Base-by-base conservation (phyloP, 192 early-diverging fungal species). In the Podila epicladia region DNA sequence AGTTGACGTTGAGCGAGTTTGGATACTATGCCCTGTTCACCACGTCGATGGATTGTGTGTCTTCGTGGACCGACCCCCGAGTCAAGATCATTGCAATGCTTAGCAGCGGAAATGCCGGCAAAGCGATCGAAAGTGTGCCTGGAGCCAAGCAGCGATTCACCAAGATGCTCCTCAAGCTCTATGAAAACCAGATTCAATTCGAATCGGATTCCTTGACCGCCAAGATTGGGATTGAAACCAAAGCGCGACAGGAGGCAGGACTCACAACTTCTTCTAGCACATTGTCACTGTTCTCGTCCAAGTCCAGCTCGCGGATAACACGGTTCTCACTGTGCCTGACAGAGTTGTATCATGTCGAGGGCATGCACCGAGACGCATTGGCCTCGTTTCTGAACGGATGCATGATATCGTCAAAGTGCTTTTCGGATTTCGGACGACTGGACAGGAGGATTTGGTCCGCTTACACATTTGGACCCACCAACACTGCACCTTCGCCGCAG, bases 1-100 rank as follows among this genome's bases (percentile, higher is more conserved):
- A 80, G 31, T 28, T 80, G 60, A 80, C 77, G 3, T 26, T 80
- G 31, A 80, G 71, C 24, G 77, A 80, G 48, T 80, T 80, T 65
- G 77, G 77, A 28, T 80, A 80, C 63, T 69, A 73, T 73, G 77
- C 71, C 0, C 63, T 80, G 19, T 80, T 80, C 31, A 80, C 77
- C 15, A 80, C 77, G 1, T 69, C 77, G 2, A 65, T 80, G 77
- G 77, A 80, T 20, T 68, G 77, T 61, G 32, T 73, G 15, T 28
- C 49, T 19, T 80, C 77, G 13, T 80, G 77, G 77, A 35, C 67
- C 3, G 70, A 80, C 28, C 57, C 71, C 1, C 51, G 65, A 3
- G 58, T 80, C 55, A 80, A 80, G 41, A 69, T 69, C 45, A 80
- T 80, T 69, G 77, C 71, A 3, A 69, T 73, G 57, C 38, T 80